Conservation (phyloP, 2,329 filamentous ascomycete genomes). For the Penicillium vulpinum region DNA sequence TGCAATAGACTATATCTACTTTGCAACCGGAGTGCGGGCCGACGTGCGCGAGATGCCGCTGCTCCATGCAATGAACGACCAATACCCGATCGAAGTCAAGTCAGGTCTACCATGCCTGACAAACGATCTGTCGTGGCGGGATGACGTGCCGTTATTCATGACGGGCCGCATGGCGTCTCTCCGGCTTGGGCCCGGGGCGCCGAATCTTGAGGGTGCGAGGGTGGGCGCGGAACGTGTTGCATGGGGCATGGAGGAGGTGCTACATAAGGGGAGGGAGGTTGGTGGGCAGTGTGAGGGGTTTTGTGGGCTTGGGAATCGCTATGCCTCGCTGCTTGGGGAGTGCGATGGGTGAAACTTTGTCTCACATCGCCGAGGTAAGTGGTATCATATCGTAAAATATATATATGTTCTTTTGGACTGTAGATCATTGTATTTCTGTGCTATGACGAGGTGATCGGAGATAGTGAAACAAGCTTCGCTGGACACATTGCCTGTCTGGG, state of each 20-base stretch:
- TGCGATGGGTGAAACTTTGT: slow-evolving; percentile 8
- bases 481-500: background rate
- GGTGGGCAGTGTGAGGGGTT: slow-evolving; percentile 37
- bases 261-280: slow-evolving; percentile 37
- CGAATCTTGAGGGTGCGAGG: slow-evolving; percentile 72
- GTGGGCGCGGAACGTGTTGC: slow-evolving; percentile 71
- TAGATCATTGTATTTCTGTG: background rate
- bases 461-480: background rate
- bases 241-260: slow-evolving; percentile 65
- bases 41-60: slow-evolving; percentile 63
- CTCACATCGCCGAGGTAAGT: background rate
- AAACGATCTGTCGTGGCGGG: slow-evolving; percentile 73
- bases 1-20: slow-evolving; percentile 67
- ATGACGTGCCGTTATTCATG: slow-evolving; percentile 71
- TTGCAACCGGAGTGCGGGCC: slow-evolving; percentile 70
- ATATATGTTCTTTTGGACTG: background rate
- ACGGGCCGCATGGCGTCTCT: slow-evolving; percentile 68
- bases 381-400: background rate
- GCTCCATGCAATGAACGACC: slow-evolving; percentile 58
- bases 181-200: slow-evolving; percentile 69
- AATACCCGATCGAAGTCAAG: slow-evolving; percentile 62
- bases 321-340: slow-evolving; percentile 32
- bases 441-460: background rate
- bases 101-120: slow-evolving; percentile 72
- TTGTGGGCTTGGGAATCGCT: slow-evolving; percentile 44